These are phyloP conservation scores for Monosporascus sp. DNA, from an alignment of 2,329 filamentous ascomycete genomes.

Conservation along the genomic window DNA sequence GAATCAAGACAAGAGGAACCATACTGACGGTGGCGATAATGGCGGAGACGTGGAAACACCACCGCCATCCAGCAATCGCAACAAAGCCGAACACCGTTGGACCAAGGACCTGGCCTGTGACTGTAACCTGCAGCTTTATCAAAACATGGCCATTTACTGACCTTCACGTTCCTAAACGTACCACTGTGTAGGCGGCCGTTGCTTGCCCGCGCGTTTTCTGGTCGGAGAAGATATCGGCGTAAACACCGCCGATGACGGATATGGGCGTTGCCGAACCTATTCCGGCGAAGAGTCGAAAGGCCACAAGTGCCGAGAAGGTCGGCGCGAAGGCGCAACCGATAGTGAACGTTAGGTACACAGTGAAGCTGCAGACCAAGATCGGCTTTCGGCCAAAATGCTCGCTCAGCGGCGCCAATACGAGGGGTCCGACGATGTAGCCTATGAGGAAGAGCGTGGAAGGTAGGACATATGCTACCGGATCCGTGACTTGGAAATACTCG, in stretches of 20 bases:
- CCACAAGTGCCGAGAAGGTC: background rate
- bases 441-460: conserved; percentile 3
- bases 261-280: background rate
- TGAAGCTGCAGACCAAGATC: background rate
- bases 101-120: too few species aligned
- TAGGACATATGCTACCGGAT: background rate
- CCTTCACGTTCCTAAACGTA: background rate
- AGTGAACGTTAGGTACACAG: background rate
- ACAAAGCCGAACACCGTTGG: too few species aligned
- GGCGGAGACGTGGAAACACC: too few species aligned
- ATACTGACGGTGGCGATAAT: too few species aligned
- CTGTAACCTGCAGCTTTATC: too few species aligned
- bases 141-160: too few species aligned
- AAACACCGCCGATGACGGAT: background rate
- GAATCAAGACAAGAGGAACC: too few species aligned
- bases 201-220: background rate
- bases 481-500: too few species aligned
- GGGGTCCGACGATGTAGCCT: conserved; percentile 1
- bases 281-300: conserved; percentile 1
- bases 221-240: conserved; percentile 1
- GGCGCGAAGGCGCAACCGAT: background rate
- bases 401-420: conserved; percentile 1
- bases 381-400: conserved; percentile 2
- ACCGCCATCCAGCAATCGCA: too few species aligned
- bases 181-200: background rate